Base-by-base conservation (phyloP, 176 grass and related monocot species). In the Aegilops longissima region DNA sequence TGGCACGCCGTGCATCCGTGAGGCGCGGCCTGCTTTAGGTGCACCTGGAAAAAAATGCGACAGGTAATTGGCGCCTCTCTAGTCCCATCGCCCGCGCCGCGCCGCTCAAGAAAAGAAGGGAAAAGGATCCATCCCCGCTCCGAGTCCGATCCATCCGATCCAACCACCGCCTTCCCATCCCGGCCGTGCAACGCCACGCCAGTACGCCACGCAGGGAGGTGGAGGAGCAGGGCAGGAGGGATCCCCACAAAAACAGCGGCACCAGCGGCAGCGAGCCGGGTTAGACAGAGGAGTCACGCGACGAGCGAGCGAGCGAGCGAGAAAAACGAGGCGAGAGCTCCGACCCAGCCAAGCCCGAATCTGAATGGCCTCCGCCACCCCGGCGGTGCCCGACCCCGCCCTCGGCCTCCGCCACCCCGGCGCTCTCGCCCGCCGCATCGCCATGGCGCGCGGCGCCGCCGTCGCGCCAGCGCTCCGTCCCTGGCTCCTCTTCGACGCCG, bases 401-500 rank as follows among this genome's bases (percentile, higher is more conserved):
- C 38, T 49, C 76, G 5, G 35, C 69, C 81, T 35, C 72, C 66
- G 65, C 76, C 83, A 66, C 82, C 86, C 82, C 29, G 85, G 25
- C 67, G 24, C 71, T 5, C 65, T 91, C 71, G 70, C 90, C 40
- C 86, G 90, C 54, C 90, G 90, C 56, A 79, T 88, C 71, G 90
- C 90, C 86, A 88, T 91, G 90, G 90, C 86, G 33, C 90, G 86
- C 13, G 82, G 80, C 71, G 78, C 72, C 64, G 47, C 79, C 45
- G 45, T 80, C 29, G 63, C 45, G 64, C 82, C 78, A 24, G 77
- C 65, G 17, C 34, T 80, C 77, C 80, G 29, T 59, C 93, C 92
- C 40, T 96, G 93, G 96, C 77, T 94, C 93, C 80, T 94, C 30
- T 39, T 94, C 68, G 93, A 98, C 64, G 59, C 92, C 84, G 59